Base-by-base conservation (phyloP, 2,329 filamentous ascomycete species). In the Trichoderma polysporum region DNA sequence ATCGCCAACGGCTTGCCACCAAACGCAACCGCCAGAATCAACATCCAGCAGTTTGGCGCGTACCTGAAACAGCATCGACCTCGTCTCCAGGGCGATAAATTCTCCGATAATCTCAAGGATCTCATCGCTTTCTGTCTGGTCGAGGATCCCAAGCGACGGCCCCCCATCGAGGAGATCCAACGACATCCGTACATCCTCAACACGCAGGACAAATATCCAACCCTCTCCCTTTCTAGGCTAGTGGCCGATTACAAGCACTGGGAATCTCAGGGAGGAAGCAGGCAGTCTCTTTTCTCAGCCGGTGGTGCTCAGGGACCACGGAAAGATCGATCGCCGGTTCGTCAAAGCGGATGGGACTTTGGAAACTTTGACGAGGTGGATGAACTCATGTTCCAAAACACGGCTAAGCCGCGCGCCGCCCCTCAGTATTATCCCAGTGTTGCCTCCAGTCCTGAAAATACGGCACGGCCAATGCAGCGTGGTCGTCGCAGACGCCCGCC, bases 211-310 rank as follows among this genome's bases (percentile, higher is more conserved):
- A 79, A 78, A 66, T 88, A 89, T 71, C 89, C 90, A 0, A 88
- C 87, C 0, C 83, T 83, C 0, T 84, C 81, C 15, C 82, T 92
- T 2, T 79, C 85, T 8, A 80, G 85, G 68, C 81, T 92, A 2
- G 87, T 92, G 17, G 85, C 86, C 71, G 87, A 86, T 7, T 92
- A 89, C 76, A 87, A 86, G 71, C 76, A 86, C 13, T 92, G 90
- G 90, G 89, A 91, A 74, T 83, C 86, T 22, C 83, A 85, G 70
- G 90, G 90, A 33, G 90, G 90, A 19, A 85, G 84, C 69, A 83
- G 90, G 53, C 84, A 84, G 69, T 88, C 86, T 15, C 76, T 88
- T 0, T 88, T 88, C 68, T 80, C 81, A 12, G 74, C 80, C 2
- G 82, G 83, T 33, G 85, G 85, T 62, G 85, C 84, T 1, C 82